A percentile compares a stretch with the other conserved stretches of the same genome.
Conservation (phyloP, 495 filamentous ascomycete species). For the Penicillium chermesinum region DNA sequence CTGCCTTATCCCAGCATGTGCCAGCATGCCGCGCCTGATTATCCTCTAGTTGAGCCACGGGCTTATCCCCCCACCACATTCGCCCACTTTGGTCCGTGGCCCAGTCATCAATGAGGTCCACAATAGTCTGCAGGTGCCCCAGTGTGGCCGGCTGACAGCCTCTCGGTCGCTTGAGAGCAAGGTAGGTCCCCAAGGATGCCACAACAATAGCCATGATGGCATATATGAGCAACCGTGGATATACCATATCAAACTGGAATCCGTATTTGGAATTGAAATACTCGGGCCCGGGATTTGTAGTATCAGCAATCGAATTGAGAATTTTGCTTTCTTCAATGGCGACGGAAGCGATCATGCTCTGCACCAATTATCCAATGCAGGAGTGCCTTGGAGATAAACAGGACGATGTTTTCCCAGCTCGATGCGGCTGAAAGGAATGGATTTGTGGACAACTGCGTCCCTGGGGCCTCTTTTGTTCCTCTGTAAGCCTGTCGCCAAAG, state of each 20-base stretch:
- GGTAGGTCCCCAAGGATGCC: conserved; percentile 26
- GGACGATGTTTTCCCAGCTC: conserved; percentile 38
- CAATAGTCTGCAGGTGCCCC: conserved; percentile 43
- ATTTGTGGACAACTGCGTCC: conserved; percentile 23
- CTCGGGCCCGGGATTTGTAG: not conserved
- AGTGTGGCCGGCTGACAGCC: conserved; percentile 38
- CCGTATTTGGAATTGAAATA: not conserved
- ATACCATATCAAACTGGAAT: not conserved
- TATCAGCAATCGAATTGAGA: not conserved
- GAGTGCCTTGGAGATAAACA: conserved; percentile 38
- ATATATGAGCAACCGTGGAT: not conserved
- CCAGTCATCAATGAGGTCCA: conserved; percentile 44
- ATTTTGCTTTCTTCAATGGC: conserved; percentile 15
- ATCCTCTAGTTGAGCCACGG: conserved; percentile 18
- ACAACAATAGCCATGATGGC: not conserved
- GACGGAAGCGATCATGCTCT: conserved; percentile 13
- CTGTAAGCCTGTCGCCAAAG: not conserved
- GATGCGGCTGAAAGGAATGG: conserved; percentile 32
- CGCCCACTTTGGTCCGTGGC: conserved; percentile 16
- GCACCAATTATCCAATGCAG: conserved; percentile 46
- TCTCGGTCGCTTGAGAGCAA: conserved; percentile 29
- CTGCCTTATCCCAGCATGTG: too few species aligned
- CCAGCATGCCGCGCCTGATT: conserved; percentile 12
- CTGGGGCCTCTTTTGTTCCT: not conserved
- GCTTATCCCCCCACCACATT: conserved; percentile 36